Evolutionary conservation across 371 early-diverging fungal species (phyloP).

Genomic region (Dinochytrium kinnereticum): DNA sequence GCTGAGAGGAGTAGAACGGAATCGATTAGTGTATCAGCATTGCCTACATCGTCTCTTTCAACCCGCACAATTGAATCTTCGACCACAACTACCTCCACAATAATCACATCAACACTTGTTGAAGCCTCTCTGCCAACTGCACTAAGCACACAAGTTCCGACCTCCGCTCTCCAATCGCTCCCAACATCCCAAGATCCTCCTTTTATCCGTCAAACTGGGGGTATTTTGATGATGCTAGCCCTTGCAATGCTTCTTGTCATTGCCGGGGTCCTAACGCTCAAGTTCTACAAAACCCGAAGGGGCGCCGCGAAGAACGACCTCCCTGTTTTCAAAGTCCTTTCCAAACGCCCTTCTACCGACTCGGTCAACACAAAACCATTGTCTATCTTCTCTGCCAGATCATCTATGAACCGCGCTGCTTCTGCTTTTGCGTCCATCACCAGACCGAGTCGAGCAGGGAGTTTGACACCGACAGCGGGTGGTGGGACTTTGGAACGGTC

Average conservation of each 20-base stretch:
- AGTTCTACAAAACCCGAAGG: not conserved
- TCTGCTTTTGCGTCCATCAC: too few relatives aligned
- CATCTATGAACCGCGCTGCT: too few relatives aligned
- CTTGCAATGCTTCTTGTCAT: not conserved
- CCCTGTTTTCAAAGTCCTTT: not conserved
- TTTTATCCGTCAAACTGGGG: not conserved
- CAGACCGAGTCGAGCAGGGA: too few relatives aligned
- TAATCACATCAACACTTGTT: not conserved
- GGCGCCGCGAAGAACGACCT: not conserved
- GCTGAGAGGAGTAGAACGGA: not conserved
- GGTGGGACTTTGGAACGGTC: too few relatives aligned
- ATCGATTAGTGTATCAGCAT: not conserved
- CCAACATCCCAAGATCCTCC: not conserved
- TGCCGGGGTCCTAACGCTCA: not conserved
- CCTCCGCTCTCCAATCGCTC: too few relatives aligned
- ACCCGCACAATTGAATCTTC: not conserved
- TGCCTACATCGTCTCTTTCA: not conserved
- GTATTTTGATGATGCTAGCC: not conserved
- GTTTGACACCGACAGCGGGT: too few relatives aligned
- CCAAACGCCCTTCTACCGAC: not conserved
- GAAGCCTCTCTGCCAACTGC: not conserved
- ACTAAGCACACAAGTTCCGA: not conserved
- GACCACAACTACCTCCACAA: not conserved
- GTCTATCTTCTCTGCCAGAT: not conserved
- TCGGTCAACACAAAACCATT: not conserved